phyloP scores from a whole-genome alignment of 2,329 filamentous ascomycete genomes.

The Pseudohalonectria lignicola region DNA sequence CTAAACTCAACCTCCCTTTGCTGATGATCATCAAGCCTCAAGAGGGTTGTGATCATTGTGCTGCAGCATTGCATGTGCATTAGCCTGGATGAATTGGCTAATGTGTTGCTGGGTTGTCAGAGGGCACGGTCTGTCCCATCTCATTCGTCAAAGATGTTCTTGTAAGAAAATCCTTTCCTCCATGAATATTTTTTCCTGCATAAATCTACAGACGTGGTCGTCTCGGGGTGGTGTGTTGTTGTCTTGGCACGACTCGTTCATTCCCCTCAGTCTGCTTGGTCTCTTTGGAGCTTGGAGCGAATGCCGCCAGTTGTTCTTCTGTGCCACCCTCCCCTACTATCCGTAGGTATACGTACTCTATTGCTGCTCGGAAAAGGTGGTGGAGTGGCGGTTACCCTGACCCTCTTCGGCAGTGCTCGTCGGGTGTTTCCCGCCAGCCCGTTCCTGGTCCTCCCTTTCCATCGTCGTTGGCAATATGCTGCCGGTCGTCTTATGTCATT shows the following conservation, averaged over 20 bases:
- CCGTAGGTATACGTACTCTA: too few relatives aligned
- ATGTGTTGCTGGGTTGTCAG: conserved; percentile 31
- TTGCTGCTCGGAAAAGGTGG: too few relatives aligned
- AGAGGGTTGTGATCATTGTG: not conserved
- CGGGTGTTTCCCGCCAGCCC: conserved; percentile 9
- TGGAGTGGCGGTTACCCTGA: too few relatives aligned
- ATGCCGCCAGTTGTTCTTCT: too few relatives aligned
- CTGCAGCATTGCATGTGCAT: conserved; percentile 12
- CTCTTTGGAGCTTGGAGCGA: too few relatives aligned
- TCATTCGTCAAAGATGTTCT: conserved; percentile 76
- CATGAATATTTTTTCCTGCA: not conserved
- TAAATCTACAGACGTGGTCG: not conserved
- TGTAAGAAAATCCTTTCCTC: conserved; percentile 45
- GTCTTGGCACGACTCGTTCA: not conserved
- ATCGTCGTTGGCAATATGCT: conserved; percentile 2
- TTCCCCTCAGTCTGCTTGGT: too few relatives aligned
- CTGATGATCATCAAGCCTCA: too few relatives aligned
- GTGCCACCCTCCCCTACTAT: too few relatives aligned
- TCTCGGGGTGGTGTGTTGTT: not conserved
- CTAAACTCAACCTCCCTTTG: not conserved
- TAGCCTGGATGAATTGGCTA: conserved; percentile 26
- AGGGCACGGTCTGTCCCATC: conserved; percentile 75
- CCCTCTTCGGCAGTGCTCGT: too few relatives aligned
- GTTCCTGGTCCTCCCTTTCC: not conserved
- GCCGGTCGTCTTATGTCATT: not conserved